Conservation (phyloP, 2,329 filamentous ascomycete species). For the Escovopsis sp. region DNA sequence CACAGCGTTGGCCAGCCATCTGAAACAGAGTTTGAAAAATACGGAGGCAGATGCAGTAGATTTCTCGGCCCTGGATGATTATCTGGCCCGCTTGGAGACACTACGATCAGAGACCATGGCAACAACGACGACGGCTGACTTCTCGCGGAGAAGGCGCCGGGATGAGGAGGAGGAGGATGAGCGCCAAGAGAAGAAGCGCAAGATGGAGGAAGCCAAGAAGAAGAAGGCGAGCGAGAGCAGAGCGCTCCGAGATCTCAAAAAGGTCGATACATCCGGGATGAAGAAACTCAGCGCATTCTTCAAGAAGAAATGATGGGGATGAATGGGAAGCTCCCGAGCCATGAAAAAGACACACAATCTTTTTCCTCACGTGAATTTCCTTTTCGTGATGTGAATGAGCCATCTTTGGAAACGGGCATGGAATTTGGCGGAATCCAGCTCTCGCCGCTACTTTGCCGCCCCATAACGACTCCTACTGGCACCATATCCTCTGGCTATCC, state of each 20-base stretch:
- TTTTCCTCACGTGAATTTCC: slow-evolving; percentile 3
- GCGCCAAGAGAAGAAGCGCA: slow-evolving; percentile 66
- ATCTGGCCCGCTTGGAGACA: slow-evolving; percentile 50
- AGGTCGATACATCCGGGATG: slow-evolving; percentile 87
- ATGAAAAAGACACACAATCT: neutral
- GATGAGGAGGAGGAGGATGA: slow-evolving; percentile 54
- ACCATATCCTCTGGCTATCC: slow-evolving; percentile 21
- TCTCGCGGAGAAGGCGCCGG: slow-evolving; percentile 50
- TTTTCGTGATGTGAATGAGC: too few relatives aligned
- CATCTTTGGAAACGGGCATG: neutral
- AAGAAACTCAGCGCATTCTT: slow-evolving; percentile 96
- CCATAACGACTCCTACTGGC: slow-evolving; percentile 19
- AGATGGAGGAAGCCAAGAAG: slow-evolving; percentile 78
- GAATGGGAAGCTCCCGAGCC: too few relatives aligned
- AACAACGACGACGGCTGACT: slow-evolving; percentile 53
- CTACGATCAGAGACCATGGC: slow-evolving; percentile 59
- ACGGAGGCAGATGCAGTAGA: slow-evolving; percentile 25
- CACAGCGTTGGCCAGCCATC: slow-evolving; percentile 22
- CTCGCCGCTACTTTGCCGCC: slow-evolving; percentile 14
- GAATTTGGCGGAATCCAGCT: slow-evolving; percentile 1
- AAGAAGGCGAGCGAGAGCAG: slow-evolving; percentile 60
- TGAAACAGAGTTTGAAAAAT: slow-evolving; percentile 27
- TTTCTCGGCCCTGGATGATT: slow-evolving; percentile 57
- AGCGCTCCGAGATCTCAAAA: slow-evolving; percentile 67
- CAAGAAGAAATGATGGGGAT: slow-evolving; percentile 40